Evolutionary conservation across 2,329 filamentous ascomycete genomes (phyloP), one percentile per base, ranked within the genome.

Genomic region (Fusarium devonianum): DNA sequence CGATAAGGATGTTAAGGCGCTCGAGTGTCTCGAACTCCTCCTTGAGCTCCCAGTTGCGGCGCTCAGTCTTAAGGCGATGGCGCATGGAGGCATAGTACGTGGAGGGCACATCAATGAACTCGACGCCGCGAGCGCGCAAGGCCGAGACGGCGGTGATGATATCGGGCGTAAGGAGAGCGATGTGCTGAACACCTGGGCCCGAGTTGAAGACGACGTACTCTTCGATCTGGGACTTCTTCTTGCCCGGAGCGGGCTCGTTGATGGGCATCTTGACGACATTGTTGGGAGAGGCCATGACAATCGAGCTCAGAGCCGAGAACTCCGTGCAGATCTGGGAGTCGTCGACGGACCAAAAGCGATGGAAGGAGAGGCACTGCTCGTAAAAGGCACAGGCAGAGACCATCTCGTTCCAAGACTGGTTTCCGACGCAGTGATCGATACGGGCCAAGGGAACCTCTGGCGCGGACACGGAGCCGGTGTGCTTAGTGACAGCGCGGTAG

Each of bases 331-430:
- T 95, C 70, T 95, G 85, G 62, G 85, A 88, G 78, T 97, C 93
- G 72, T 97, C 93, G 49, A 97, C 92, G 44, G 87, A 91, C 93
- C 93, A 97, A 86, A 97, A 97, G 61, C 92, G 90, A 78, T 96
- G 92, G 83, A 97, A 97, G 44, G 88, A 88, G 19, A 97, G 88
- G 56, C 88, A 89, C 56, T 86, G 84, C 76, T 97, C 92, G 77
- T 97, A 97, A 73, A 89, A 86, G 47, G 74, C 78, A 68, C 82
- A 85, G 25, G 83, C 83, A 10, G 78, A 78, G 51, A 78, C 77
- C 84, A 97, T 96, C 72, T 92, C 87, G 72, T 92, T 81, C 93
- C 93, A 97, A 73, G 91, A 88, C 78, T 97, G 92, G 78, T 97
- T 97, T 60, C 93, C 93, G 63, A 97, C 93, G 73, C 93, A 97